Percentiles rank a stretch among this genome's conserved stretches.
Evolutionary conservation across 2,329 filamentous ascomycete genomes (phyloP).

Genomic region (Diaporthe sp.): DNA sequence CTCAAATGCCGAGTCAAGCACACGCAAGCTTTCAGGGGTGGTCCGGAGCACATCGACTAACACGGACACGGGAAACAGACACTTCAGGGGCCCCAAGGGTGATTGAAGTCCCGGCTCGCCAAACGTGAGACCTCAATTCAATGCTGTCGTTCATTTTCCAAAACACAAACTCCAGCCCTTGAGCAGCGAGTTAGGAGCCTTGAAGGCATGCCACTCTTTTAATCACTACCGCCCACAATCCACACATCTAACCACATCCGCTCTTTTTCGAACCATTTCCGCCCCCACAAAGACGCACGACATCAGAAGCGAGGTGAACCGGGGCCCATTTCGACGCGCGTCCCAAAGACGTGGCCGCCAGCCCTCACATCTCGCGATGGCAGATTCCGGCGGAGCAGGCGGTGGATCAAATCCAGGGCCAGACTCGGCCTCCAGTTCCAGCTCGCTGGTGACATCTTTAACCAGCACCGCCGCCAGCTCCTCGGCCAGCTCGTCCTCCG

Average conservation of each 20-base stretch:
- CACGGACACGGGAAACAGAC: constrained; percentile 16
- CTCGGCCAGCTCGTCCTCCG: neutral
- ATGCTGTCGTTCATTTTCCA: neutral
- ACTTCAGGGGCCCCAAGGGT: neutral
- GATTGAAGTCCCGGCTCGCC: neutral
- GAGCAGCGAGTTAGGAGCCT: constrained; percentile 8
- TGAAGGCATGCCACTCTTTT: constrained; percentile 16
- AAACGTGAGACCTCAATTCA: neutral
- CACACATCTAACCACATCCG: neutral
- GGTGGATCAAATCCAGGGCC: constrained; percentile 8
- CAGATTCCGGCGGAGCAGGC: constrained; percentile 13
- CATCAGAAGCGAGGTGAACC: neutral
- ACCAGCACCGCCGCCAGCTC: neutral
- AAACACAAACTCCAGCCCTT: neutral
- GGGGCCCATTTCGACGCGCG: constrained; percentile 17
- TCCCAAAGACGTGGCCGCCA: constrained; percentile 17
- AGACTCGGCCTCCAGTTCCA: neutral
- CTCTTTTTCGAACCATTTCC: constrained; percentile 7
- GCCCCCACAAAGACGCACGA: constrained; percentile 8
- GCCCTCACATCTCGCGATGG: neutral
- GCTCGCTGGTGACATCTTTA: neutral
- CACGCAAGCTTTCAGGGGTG: constrained; percentile 22
- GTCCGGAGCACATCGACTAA: constrained; percentile 18
- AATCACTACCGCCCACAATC: neutral
- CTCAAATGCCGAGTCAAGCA: constrained; percentile 12